Base-by-base conservation (phyloP, 2,329 filamentous ascomycete species). In the Xylariaceae sp. region DNA sequence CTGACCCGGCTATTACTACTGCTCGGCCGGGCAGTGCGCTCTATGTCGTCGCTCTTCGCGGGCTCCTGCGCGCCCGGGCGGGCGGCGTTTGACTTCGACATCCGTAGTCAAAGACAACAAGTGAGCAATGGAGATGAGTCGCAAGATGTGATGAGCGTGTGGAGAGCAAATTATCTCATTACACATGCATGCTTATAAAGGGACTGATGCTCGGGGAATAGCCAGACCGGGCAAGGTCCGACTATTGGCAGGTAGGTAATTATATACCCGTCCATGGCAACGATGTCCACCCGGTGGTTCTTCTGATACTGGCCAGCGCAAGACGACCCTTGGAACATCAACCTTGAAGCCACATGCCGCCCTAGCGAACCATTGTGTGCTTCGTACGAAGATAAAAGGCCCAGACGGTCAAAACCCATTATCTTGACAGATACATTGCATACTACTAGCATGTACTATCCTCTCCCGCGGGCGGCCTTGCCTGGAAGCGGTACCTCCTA, bases 21-120 rank as follows among this genome's bases (percentile, higher is more conserved):
- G 55, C 58, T 58, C 18, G 30, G 45, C 13, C 51, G 57, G 3
- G 23, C 34, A 1, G 15, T 37, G n/a, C 17, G 13, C 9, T 57
- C 51, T n/a, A 53, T 53, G 15, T 57, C 57, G 5, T 59, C 57
- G 39, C 48, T 39, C 34, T 41, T 53, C 4, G 44, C 9, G 4
- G 35, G 56, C 56, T 57, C 56, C 15, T 13, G 54, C 10, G 49
- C 55, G 52, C 59, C 49, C 17, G 15, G 45, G 15, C 18, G 15
- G 49, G 52, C 10, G 13, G 10, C 41, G 4, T 58, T 58, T 4
- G 60, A 54, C 11, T 65, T 59, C 48, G 59, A 55, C 67, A 69
- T 69, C 39, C 61, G 49, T 54, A 9, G 37, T 11, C 37, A 13
- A 35, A 49, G 9, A 9, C 37, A 30, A 30, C 23, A 30, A 30